A percentile compares a stretch with the other conserved stretches of the same genome.
Evolutionary conservation across 768 basidiomycete genomes (phyloP).

Genomic region (Russula griseocarnosa): DNA sequence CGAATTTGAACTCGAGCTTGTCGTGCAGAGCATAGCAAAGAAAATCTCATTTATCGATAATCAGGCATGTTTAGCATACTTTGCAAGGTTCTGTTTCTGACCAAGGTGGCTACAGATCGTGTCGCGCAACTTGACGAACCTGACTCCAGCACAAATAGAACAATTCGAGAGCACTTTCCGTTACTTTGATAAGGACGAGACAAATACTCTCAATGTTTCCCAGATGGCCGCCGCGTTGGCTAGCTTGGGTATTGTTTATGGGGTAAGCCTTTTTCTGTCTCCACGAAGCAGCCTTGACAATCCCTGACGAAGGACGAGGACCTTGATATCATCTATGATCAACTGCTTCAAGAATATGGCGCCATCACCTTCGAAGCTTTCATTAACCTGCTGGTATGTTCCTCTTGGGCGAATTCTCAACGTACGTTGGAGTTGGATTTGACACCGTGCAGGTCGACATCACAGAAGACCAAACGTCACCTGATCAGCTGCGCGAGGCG

Average conservation of each 20-base stretch:
- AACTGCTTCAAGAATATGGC: slow-evolving; percentile 76
- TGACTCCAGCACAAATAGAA: slow-evolving; percentile 93
- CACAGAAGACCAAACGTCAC: slow-evolving; percentile 90
- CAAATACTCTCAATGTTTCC: slow-evolving; percentile 76
- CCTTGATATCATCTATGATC: slow-evolving; percentile 76
- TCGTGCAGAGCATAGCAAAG: slow-evolving; percentile 76
- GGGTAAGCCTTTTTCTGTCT: slow-evolving; percentile 42
- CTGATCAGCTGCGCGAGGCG: slow-evolving; percentile 86
- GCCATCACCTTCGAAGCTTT: slow-evolving; percentile 92
- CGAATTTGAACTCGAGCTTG: slow-evolving; percentile 80
- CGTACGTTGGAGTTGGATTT: background rate
- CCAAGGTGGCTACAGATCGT: slow-evolving; percentile 60
- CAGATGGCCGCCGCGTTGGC: slow-evolving; percentile 95
- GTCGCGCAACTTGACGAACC: slow-evolving; percentile 87
- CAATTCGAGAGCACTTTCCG: slow-evolving; percentile 97
- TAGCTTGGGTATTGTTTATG: slow-evolving; percentile 90
- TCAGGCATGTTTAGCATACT: slow-evolving; percentile 52
- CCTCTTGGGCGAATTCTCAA: background rate
- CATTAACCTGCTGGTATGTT: slow-evolving; percentile 79
- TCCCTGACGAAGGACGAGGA: slow-evolving; percentile 65
- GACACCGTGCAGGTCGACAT: slow-evolving; percentile 70
- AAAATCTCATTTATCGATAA: slow-evolving; percentile 97
- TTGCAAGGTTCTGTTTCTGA: background rate
- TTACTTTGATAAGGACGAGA: slow-evolving; percentile 92
- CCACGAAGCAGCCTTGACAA: background rate